Evolutionary conservation across 2,329 filamentous ascomycete genomes (phyloP), one percentile per base, ranked within the genome.

Genomic region (Xylariaceae sp.): DNA sequence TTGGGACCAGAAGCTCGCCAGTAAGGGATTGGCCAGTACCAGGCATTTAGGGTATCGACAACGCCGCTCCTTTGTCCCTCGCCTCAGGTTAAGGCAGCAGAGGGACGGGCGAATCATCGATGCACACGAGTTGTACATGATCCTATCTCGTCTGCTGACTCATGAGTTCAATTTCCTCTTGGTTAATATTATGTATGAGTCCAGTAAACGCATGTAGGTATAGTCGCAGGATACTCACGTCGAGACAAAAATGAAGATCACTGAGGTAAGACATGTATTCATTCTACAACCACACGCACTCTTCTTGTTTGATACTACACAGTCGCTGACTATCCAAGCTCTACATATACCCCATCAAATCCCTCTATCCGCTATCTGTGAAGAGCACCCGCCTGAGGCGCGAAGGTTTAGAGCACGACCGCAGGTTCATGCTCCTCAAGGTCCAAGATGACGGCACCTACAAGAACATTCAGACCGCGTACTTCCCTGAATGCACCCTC

Each of bases 261-360:
- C 36, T 17, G 36, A 38, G 12, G 19, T 29, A 38, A 38, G 36
- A n/a, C 22, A 26, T 11, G 11, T 11, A 11, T 6, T 11, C 22
- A 26, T 11, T 6, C 22, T 26, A 26, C 6, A 26, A n/a, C n/a
- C 11, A 26, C 11, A 37, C 24, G 17, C 11, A 37, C 17, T 19
- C n/a, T 19, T 22, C 34, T n/a, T 17, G n/a, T 24, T 22, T n/a
- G 8, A 29, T 16, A 38, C 26, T 9, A 38, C 19, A 19, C 15
- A 15, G 11, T 30, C 19, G 26, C 7, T 17, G n/a, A n/a, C 12
- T 9, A 19, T 32, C 13, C 39, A 28, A 83, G 77, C 71, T 89
- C 28, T 86, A 82, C 62, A 72, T 85, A 36, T 87, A 89, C 60
- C 84, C 85, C 32, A 81, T 89, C 64, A 89, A 89, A 59, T 82